Conservation (phyloP, 2,329 filamentous ascomycete species). For the Coniochaeta pulveracea region DNA sequence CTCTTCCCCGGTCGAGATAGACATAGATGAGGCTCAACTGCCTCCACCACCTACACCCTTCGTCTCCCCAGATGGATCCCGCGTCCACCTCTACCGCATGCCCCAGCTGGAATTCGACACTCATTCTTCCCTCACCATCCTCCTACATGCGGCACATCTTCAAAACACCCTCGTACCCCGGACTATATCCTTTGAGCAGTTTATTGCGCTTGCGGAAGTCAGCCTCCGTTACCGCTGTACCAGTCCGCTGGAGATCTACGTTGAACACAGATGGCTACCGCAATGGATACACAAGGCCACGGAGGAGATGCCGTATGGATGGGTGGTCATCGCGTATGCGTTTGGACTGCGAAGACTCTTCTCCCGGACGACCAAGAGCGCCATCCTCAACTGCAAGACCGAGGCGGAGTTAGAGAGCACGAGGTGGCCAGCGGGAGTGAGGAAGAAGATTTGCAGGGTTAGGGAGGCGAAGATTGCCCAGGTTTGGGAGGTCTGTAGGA, state of each 20-base stretch:
- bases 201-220: slow-evolving; percentile 39
- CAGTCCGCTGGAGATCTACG: slow-evolving; percentile 34
- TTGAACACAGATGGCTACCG: slow-evolving; percentile 40
- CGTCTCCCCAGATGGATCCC: slow-evolving; percentile 28
- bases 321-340: slow-evolving; percentile 39
- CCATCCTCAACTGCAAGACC: slow-evolving; percentile 31
- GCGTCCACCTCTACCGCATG: slow-evolving; percentile 38
- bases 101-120: slow-evolving; percentile 35
- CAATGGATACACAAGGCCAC: slow-evolving; percentile 36
- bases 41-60: slow-evolving; percentile 23
- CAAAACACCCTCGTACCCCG: slow-evolving; percentile 33
- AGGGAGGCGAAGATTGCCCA: slow-evolving; percentile 38
- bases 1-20: slow-evolving; percentile 20
- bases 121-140: slow-evolving; percentile 27
- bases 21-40: slow-evolving; percentile 19
- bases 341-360: slow-evolving; percentile 39
- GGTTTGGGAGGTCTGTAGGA: slow-evolving; percentile 32
- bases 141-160: slow-evolving; percentile 40
- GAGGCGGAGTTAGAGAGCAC: slow-evolving; percentile 30
- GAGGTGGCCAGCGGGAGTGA: slow-evolving; percentile 34
- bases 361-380: slow-evolving; percentile 34
- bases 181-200: slow-evolving; percentile 33
- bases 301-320: slow-evolving; percentile 36
- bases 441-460: slow-evolving; percentile 35
- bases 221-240: slow-evolving; percentile 39